Conservation (phyloP, 345 rosid species). For the Bruguiera gymnorhiza region DNA sequence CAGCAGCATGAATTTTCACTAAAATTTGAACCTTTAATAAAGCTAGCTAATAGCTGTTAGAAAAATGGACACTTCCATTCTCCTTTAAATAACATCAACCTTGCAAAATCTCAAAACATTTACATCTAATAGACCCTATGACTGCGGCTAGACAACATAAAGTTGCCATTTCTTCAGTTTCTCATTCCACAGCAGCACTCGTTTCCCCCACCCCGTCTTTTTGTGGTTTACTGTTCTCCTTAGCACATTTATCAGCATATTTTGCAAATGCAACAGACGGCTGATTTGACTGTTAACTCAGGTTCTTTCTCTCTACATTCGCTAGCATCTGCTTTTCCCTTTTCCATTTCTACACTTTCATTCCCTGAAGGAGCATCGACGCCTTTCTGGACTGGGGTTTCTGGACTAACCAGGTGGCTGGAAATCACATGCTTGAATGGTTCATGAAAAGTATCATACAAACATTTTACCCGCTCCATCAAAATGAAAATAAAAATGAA, state of each 20-base stretch:
- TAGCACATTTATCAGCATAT: constrained; percentile 41
- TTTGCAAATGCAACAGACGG: constrained; percentile 74
- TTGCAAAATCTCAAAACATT: no score
- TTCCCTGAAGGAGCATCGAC: constrained; percentile 32
- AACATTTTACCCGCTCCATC: constrained; percentile 64
- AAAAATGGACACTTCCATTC: neutral
- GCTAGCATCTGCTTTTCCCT: constrained; percentile 36
- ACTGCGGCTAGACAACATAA: constrained; percentile 9
- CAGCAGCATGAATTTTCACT: no score
- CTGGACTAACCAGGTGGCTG: constrained; percentile 43
- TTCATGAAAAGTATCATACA: constrained; percentile 89
- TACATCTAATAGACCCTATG: no score
- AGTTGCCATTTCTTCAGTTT: constrained; percentile 13
- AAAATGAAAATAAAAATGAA: constrained; percentile 15
- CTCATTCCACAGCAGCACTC: constrained; percentile 17
- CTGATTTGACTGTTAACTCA: constrained; percentile 59
- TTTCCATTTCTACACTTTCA: constrained; percentile 39
- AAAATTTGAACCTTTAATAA: constrained; percentile 18
- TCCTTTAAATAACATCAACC: no score
- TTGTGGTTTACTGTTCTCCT: constrained; percentile 21
- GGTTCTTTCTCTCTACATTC: constrained; percentile 64
- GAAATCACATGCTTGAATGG: constrained; percentile 77
- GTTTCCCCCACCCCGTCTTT: constrained; percentile 28
- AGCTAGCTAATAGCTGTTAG: neutral
- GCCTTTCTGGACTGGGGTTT: constrained; percentile 35